phyloP scores from a whole-genome alignment of 805 yeast genomes.

The Yarrowia sp. region DNA sequence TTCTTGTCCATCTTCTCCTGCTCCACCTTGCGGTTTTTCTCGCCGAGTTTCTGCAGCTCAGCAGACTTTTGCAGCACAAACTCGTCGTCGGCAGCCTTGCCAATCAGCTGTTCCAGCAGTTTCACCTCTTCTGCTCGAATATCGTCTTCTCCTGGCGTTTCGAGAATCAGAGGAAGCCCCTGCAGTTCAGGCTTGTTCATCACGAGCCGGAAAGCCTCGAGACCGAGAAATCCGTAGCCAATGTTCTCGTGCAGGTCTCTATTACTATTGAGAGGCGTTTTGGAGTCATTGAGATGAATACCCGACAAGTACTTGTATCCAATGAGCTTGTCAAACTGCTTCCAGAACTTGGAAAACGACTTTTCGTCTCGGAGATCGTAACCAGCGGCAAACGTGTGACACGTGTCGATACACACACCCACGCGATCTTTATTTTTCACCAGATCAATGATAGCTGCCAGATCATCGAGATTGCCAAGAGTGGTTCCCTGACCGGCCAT shows the following conservation, averaged over 20 bases:
- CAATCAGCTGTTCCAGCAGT: constrained; percentile 77
- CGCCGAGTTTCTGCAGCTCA: constrained; percentile 66
- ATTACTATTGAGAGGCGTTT: constrained; percentile 89
- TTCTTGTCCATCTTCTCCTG: constrained; percentile 68
- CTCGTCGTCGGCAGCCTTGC: constrained; percentile 58
- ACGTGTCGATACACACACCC: constrained; percentile 97
- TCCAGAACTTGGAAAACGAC: constrained; percentile 72
- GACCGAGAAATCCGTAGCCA: constrained; percentile 88
- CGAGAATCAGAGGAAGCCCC: constrained; percentile 80
- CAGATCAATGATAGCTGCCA: constrained; percentile 73
- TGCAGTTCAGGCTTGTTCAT: constrained; percentile 71
- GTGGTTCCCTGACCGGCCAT: constrained; percentile 98
- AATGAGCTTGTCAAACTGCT: constrained; percentile 70
- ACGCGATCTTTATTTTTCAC: constrained; percentile 82
- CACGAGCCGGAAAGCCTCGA: constrained; percentile 80
- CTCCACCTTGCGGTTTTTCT: constrained; percentile 72
- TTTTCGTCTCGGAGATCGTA: constrained; percentile 76
- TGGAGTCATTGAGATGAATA: constrained; percentile 91
- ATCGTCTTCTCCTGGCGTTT: constrained; percentile 70
- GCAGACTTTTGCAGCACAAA: constrained; percentile 60
- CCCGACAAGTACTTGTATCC: constrained; percentile 81
- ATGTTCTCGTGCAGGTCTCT: constrained; percentile 89
- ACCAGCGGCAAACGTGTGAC: constrained; percentile 97
- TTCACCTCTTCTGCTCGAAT: constrained; percentile 81
- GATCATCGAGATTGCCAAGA: constrained; percentile 81